Evolutionary conservation across 495 filamentous ascomycete species (phyloP), one percentile per base, ranked within the genome.

Genomic region (Aspergillus indologenus): DNA sequence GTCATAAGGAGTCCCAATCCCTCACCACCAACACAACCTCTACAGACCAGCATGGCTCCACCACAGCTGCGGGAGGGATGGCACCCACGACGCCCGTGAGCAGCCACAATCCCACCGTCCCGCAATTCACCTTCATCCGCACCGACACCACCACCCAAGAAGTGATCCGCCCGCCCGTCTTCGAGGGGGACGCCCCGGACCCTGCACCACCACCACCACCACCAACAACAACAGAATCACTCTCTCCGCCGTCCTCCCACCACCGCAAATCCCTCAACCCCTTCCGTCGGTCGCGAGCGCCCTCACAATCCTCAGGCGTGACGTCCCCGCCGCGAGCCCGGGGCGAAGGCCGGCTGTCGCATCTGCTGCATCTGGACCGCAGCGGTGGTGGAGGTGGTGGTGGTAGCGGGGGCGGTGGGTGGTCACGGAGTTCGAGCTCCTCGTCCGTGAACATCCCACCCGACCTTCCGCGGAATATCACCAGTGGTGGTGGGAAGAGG

Each of bases 121-220:
- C 90, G 56, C 84, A 88, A 66, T 89, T 97, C 75, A 91, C 80
- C 58, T 89, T 98, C 78, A 80, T 95, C 61, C 85, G 92, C 45
- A 87, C 87, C 58, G 91, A 93, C 68, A 96, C 93, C 14, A 77
- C 86, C 55, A 85, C 85, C 2, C 83, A 91, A 69, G 91, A 96
- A 71, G 73, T 88, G 55, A 87, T 95, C 68, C 74, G 75, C 31
- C 87, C 89, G 18, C 87, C 91, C 14, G 73, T 68, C 57, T 77
- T 79, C 64, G 69, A 72, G 23, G 74, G 72, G 64, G 75, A 84
- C 58, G 60, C 61, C 63, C 53, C 62, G 56, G 62, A 53, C 46
- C 65, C 59, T 46, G 62, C 65, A 8, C 61, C 53, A 50, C 45
- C 59, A 11, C 60, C 58, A 8, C 61, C 23, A 19, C 23, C 7